phyloP scores from a whole-genome alignment of 192 early-diverging fungal species.

The Rhizophagus prolifer region DNA sequence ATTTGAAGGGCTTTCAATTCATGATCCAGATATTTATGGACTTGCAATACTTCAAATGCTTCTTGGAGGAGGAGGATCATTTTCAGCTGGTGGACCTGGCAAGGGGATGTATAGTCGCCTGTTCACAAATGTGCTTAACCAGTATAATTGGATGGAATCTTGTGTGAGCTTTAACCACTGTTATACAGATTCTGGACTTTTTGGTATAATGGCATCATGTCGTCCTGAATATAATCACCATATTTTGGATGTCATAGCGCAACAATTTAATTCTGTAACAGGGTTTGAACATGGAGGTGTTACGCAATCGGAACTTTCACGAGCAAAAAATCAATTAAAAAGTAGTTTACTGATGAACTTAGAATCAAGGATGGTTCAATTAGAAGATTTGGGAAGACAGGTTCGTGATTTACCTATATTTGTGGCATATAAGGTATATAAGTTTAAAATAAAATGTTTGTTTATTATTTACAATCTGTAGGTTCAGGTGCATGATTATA shows the following conservation, averaged over 20 bases:
- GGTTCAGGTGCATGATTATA: constrained; percentile 68
- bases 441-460: not conserved
- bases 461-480: not conserved
- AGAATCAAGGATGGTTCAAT: constrained; percentile 88
- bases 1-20: constrained; percentile 81
- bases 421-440: not conserved
- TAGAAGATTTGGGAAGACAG: constrained; percentile 94
- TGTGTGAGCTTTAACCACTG: constrained; percentile 92
- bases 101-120: constrained; percentile 99
- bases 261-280: constrained; percentile 78
- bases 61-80: constrained; percentile 94
- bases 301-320: constrained; percentile 62
- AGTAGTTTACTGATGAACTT: constrained; percentile 91
- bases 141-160: constrained; percentile 91
- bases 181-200: constrained; percentile 87
- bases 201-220: constrained; percentile 89
- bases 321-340: constrained; percentile 97
- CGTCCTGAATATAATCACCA: constrained; percentile 72
- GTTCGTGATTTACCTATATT: constrained; percentile 45
- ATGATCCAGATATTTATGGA: constrained; percentile 88
- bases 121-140: constrained; percentile 93
- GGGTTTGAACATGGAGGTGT: constrained; percentile 42
- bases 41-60: constrained; percentile 87
- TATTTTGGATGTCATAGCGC: constrained; percentile 77
- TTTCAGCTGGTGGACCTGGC: constrained; percentile 96